Conservation (phyloP, 768 basidiomycete genomes). For the Tubosaeta sp. region DNA sequence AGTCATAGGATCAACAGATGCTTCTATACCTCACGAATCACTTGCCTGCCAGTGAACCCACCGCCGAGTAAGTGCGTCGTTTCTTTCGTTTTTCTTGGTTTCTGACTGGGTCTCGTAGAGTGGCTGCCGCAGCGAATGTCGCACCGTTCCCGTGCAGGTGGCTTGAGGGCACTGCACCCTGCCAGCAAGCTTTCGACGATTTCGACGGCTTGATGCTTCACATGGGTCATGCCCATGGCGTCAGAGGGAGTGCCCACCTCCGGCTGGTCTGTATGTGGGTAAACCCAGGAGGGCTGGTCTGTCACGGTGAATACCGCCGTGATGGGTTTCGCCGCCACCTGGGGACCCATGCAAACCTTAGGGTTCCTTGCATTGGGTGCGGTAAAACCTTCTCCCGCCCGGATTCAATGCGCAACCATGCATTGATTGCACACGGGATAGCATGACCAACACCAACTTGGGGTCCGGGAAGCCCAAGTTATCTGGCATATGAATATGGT, state of each 20-base stretch:
- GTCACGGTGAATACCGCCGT: neutral
- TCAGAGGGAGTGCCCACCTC: neutral
- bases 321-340: neutral
- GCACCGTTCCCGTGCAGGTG: neutral
- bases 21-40: neutral
- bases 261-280: neutral
- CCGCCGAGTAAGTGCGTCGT: neutral
- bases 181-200: neutral
- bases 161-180: neutral
- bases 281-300: neutral
- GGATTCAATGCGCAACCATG: neutral
- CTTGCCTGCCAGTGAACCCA: neutral
- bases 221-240: neutral
- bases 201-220: conserved; percentile 10
- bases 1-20: neutral
- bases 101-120: neutral
- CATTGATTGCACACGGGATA: neutral
- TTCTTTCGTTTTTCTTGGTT: neutral
- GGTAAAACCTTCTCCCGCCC: neutral
- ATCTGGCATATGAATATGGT: no score
- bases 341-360: neutral
- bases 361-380: neutral
- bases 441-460: no score
- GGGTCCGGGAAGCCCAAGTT: no score
- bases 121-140: neutral